Evolutionary conservation across 352 stramenopile species (phyloP).

Genomic region (Phytophthora meadii): DNA sequence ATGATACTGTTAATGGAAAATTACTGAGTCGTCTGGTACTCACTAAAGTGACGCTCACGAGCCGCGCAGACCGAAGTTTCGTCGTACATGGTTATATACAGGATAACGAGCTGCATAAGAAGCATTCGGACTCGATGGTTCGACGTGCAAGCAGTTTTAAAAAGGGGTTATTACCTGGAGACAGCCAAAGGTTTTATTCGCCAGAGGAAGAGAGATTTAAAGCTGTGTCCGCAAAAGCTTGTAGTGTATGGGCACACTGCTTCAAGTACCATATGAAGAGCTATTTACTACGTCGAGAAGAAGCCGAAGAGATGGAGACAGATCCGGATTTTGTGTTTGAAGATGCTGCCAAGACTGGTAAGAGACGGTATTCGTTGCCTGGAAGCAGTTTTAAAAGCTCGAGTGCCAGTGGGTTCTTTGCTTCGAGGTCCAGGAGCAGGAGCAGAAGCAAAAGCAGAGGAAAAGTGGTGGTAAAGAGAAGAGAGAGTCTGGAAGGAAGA

Average conservation of each 20-base stretch:
- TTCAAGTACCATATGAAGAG: conserved; percentile 73
- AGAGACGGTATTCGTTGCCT: conserved; percentile 31
- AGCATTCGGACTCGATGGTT: conserved; percentile 50
- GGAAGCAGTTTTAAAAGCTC: conserved; percentile 16
- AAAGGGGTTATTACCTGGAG: conserved; percentile 30
- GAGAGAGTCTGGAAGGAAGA: conserved; percentile 11
- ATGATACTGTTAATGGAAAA: conserved; percentile 49
- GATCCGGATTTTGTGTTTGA: conserved; percentile 61
- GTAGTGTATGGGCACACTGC: conserved; percentile 66
- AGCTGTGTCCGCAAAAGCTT: conserved; percentile 51
- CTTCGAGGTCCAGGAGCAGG: conserved; percentile 15
- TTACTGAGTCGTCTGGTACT: conserved; percentile 50
- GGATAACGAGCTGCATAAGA: conserved; percentile 55
- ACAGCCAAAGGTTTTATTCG: conserved; percentile 52
- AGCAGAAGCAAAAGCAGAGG: conserved; percentile 25
- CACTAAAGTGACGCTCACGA: conserved; percentile 55
- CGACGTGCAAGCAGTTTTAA: conserved; percentile 26
- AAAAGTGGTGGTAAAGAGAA: conserved; percentile 15
- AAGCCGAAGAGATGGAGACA: conserved; percentile 9
- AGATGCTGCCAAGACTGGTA: conserved; percentile 24
- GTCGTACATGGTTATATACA: conserved; percentile 44
- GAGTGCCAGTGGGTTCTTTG: conserved; percentile 16
- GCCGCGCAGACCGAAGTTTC: conserved; percentile 33
- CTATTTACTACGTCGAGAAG: conserved; percentile 30
- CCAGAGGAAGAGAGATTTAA: conserved; percentile 51